Evolutionary conservation across 192 early-diverging fungal genomes (phyloP), one percentile per base, ranked within the genome.

Genomic region (Entomortierella beljakovae): DNA sequence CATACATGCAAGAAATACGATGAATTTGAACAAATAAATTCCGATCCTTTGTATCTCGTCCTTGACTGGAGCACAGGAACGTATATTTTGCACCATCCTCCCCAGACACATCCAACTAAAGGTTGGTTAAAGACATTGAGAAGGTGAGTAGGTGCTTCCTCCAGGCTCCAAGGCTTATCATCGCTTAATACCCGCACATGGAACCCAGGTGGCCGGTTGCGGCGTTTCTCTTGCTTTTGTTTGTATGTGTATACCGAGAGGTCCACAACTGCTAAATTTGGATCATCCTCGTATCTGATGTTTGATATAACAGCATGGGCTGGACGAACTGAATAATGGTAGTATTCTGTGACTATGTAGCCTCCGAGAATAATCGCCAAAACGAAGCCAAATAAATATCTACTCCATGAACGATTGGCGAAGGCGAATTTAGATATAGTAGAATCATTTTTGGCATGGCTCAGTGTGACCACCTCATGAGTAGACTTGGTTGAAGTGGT

Each of bases 1-100:
- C 75, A 79, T 25, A 79, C 13, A n/a, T 79, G 75, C 4, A 79
- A 48, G 32, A 65, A 79, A 25, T 70, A 65, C 1, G 61, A 26
- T n/a, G 42, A 16, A 40, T 65, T 48, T 20, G 46, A 37, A 31
- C 61, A 69, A 16, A 57, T 25, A 46, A 54, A 63, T 8, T 53
- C 53, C 11, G 61, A 65, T 6, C 10, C 10, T 15, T 20, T 26
- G 8, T 29, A 55, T 16, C 43, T 33, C 18, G 20, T 0, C 8
- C 42, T 43, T 22, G 32, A 31, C 26, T 52, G 61, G 20, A 59
- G 37, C 2, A 53, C 43, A 0, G 61, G 35, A 28, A 79, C 31
- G 20, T 65, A 79, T 16, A 79, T 46, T 0, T 11, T 38, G 22
- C 68, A 79, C 7, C 48, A 64, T 7, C 75, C 75, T 2, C 54